Conservation (phyloP, 2,329 filamentous ascomycete genomes). For the Scedosporium minutisporum region DNA sequence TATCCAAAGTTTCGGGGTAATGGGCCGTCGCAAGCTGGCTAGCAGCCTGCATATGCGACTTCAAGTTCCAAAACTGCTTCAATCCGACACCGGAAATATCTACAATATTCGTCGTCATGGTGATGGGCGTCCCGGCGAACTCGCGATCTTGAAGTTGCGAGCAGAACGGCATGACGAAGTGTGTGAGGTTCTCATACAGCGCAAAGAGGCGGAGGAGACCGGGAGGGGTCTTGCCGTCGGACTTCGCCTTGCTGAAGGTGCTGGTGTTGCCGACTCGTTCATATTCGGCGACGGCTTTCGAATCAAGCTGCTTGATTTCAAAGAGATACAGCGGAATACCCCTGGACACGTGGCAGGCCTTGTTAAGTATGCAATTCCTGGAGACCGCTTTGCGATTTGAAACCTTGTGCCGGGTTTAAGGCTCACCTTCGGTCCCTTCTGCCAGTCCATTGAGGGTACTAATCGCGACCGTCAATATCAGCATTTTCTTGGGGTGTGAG, state of each 20-base stretch:
- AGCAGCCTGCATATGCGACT: slow-evolving; percentile 87
- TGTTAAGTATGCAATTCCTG: background rate
- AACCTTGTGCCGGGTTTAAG: background rate
- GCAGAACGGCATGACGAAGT: slow-evolving; percentile 79
- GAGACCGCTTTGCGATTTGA: background rate
- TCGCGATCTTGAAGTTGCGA: slow-evolving; percentile 64
- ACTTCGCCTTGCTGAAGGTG: slow-evolving; percentile 50
- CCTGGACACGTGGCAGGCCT: slow-evolving; percentile 28
- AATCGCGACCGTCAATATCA: background rate
- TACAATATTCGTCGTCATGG: slow-evolving; percentile 88
- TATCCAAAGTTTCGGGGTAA: slow-evolving; percentile 87
- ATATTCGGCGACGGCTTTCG: slow-evolving; percentile 71
- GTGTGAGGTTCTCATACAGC: slow-evolving; percentile 84
- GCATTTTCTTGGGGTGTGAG: no score
- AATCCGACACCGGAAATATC: slow-evolving; percentile 81
- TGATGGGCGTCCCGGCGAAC: slow-evolving; percentile 73
- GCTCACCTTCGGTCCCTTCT: slow-evolving; percentile 57
- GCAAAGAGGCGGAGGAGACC: slow-evolving; percentile 82
- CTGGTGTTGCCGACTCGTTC: slow-evolving; percentile 54
- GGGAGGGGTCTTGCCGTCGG: slow-evolving; percentile 56
- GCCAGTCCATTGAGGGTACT: slow-evolving; percentile 95
- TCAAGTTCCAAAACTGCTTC: slow-evolving; percentile 93
- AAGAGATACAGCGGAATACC: slow-evolving; percentile 90
- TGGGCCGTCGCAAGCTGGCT: slow-evolving; percentile 82
- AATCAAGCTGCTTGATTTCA: slow-evolving; percentile 74